These are phyloP conservation scores for Periconia digitata DNA, from an alignment of 2,329 filamentous ascomycete species.

Conservation along the genomic window DNA sequence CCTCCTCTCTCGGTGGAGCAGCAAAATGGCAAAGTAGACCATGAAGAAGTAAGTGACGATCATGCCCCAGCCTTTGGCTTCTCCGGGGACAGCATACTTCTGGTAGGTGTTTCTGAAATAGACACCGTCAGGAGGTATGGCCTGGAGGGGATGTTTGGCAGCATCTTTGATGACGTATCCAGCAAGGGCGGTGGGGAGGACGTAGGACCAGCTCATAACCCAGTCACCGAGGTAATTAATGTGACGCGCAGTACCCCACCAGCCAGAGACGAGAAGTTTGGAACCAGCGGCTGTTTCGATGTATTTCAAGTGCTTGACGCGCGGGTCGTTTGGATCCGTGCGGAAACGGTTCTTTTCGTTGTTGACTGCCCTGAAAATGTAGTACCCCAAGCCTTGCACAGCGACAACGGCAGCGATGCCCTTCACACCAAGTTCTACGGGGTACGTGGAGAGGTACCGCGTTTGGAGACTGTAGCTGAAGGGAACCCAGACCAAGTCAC, in stretches of 20 bases:
- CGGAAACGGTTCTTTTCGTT: constrained; percentile 94
- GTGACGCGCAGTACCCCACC: constrained; percentile 91
- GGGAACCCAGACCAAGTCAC: constrained; percentile 89
- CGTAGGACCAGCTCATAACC: constrained; percentile 91
- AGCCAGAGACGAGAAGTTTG: constrained; percentile 79
- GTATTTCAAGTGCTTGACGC: constrained; percentile 77
- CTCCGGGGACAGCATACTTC: constrained; percentile 68
- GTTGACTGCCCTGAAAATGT: constrained; percentile 92
- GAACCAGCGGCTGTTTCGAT: constrained; percentile 83
- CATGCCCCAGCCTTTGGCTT: constrained; percentile 79
- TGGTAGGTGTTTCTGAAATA: constrained; percentile 59
- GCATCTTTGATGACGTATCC: constrained; percentile 70
- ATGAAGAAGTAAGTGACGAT: constrained; percentile 94
- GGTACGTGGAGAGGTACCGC: constrained; percentile 81
- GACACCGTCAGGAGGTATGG: constrained; percentile 54
- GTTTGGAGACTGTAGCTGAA: constrained; percentile 85
- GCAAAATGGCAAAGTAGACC: constrained; percentile 82
- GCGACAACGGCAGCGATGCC: constrained; percentile 67
- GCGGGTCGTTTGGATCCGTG: constrained; percentile 78
- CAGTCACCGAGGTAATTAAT: constrained; percentile 97
- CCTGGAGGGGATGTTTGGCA: constrained; percentile 36
- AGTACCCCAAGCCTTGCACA: constrained; percentile 74
- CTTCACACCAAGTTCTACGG: constrained; percentile 70
- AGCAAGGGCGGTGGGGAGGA: constrained; percentile 79
- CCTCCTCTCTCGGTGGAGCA: constrained; percentile 81